phyloP scores from a whole-genome alignment of 2,329 filamentous ascomycete genomes.

The Tolypocladium amazonense region DNA sequence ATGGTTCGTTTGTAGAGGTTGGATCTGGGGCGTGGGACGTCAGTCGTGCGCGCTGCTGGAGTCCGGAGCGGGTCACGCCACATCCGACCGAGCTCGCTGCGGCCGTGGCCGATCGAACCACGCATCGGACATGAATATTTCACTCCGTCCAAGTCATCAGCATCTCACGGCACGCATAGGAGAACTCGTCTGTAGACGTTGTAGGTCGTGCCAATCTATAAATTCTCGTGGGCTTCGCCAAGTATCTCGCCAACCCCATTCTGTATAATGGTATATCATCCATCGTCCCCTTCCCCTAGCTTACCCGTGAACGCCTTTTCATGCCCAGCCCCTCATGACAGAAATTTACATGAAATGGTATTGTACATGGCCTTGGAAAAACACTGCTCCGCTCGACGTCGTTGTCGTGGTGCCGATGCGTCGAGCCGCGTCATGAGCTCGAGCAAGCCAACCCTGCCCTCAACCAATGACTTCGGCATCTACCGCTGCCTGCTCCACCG shows the following conservation, averaged over 20 bases:
- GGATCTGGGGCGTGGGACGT: too few species aligned
- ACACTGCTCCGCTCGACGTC: neutral
- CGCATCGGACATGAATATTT: neutral
- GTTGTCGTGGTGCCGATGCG: neutral
- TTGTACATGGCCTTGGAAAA: neutral
- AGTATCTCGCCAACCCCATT: neutral
- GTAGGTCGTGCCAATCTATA: neutral
- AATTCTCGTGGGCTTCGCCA: neutral
- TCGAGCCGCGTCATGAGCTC: neutral
- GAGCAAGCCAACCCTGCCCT: neutral
- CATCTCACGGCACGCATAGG: neutral
- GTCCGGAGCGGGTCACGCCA: neutral
- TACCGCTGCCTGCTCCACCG: slow-evolving; percentile 26
- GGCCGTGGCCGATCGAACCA: neutral
- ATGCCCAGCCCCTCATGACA: neutral
- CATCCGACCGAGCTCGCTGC: neutral
- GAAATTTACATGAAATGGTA: neutral
- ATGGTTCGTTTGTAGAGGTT: slow-evolving; percentile 6
- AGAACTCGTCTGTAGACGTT: too few species aligned
- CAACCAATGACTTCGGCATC: slow-evolving; percentile 27
- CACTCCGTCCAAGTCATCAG: neutral
- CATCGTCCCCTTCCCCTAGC: neutral
- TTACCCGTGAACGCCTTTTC: slow-evolving; percentile 2
- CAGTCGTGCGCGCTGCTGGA: too few species aligned
- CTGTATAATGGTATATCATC: neutral